phyloP scores from a whole-genome alignment of 2,329 filamentous ascomycete species.

The Penicillium capsulatum region DNA sequence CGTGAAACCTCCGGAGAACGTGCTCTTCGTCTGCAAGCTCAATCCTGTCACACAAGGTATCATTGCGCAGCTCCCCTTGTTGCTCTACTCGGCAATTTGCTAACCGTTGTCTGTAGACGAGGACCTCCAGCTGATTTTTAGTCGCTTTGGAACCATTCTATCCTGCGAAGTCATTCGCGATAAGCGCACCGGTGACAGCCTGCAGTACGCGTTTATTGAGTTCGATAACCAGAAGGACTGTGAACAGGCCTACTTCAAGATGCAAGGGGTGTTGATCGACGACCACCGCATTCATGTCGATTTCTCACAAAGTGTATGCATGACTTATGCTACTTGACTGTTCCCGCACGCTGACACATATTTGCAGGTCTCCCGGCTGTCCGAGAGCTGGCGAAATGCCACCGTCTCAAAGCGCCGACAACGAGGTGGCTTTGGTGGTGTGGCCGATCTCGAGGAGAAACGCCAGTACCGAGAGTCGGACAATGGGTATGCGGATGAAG shows the following conservation, averaged over 20 bases:
- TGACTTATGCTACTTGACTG: no score
- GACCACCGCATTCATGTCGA: constrained; percentile 97
- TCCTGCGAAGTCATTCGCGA: constrained; percentile 96
- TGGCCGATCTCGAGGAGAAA: constrained; percentile 81
- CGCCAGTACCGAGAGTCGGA: constrained; percentile 78
- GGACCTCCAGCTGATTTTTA: constrained; percentile 93
- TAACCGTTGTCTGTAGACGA: constrained; percentile 56
- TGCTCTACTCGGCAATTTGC: not conserved
- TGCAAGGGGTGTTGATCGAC: constrained; percentile 95
- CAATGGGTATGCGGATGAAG: constrained; percentile 43
- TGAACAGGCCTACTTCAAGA: constrained; percentile 95
- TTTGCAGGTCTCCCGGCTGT: constrained; percentile 65
- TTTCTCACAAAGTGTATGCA: constrained; percentile 87
- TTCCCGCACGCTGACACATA: constrained; percentile 16
- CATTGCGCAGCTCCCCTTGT: constrained; percentile 6
- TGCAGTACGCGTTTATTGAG: constrained; percentile 98
- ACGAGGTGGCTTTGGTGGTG: constrained; percentile 83
- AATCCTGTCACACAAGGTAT: constrained; percentile 83
- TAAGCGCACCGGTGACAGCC: constrained; percentile 84
- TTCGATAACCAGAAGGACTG: constrained; percentile 90
- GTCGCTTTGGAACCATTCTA: constrained; percentile 88
- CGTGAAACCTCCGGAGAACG: constrained; percentile 93
- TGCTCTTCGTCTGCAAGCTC: constrained; percentile 96
- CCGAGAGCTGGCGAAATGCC: constrained; percentile 80
- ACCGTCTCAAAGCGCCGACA: constrained; percentile 73